A percentile compares a stretch with the other conserved stretches of the same genome.
Evolutionary conservation across 2,329 filamentous ascomycete species (phyloP).

Genomic region (Mycosphaerella arachidis): DNA sequence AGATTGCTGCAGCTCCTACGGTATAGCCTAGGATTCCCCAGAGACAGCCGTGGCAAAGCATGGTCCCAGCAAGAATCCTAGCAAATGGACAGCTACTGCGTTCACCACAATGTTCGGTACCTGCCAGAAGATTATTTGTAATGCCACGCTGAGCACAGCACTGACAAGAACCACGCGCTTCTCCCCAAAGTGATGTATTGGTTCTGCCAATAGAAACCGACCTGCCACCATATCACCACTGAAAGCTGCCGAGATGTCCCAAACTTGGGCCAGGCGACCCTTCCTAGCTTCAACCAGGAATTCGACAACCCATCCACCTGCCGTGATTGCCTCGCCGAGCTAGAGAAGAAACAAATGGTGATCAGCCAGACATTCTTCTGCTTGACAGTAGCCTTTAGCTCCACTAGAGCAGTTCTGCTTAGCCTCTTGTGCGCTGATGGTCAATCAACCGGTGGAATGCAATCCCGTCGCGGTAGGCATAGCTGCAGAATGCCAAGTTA

Average conservation of each 20-base stretch:
- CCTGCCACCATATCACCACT: slow-evolving; percentile 57
- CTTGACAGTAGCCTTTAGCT: slow-evolving; percentile 46
- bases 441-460: not conserved
- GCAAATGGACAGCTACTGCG: slow-evolving; percentile 50
- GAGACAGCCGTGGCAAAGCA: slow-evolving; percentile 56
- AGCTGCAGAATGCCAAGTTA: slow-evolving; percentile 14
- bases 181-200: slow-evolving; percentile 47
- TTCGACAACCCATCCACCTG: slow-evolving; percentile 58
- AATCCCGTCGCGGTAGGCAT: slow-evolving; percentile 14
- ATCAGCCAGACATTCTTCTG: slow-evolving; percentile 53
- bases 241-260: slow-evolving; percentile 59
- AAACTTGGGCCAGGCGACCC: slow-evolving; percentile 54
- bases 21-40: slow-evolving; percentile 51
- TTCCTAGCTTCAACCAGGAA: slow-evolving; percentile 58
- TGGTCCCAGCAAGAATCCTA: slow-evolving; percentile 57
- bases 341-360: slow-evolving; percentile 61
- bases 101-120: slow-evolving; percentile 47
- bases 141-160: slow-evolving; percentile 46
- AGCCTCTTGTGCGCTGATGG: slow-evolving; percentile 6
- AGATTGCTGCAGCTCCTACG: slow-evolving; percentile 44
- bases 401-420: slow-evolving; percentile 31
- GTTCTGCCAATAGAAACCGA: slow-evolving; percentile 21
- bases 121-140: slow-evolving; percentile 58
- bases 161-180: slow-evolving; percentile 55
- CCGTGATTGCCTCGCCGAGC: slow-evolving; percentile 43